Base-by-base conservation (phyloP, 495 filamentous ascomycete genomes). In the Niebla homalea region DNA sequence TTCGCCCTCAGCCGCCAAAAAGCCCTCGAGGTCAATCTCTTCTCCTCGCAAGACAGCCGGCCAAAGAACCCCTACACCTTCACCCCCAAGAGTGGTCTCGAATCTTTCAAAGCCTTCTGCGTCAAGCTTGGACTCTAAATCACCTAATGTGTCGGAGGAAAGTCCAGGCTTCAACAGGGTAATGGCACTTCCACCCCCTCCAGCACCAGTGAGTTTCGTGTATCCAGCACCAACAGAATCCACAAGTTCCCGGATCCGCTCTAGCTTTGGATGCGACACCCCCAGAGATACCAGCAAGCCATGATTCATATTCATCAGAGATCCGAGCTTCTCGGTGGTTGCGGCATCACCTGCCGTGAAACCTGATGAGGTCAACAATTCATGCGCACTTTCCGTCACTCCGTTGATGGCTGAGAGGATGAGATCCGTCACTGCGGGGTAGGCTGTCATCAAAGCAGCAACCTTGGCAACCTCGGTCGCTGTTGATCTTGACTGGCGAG, bases 171-270 rank as follows among this genome's bases (percentile, higher is more conserved):
- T 85, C 36, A 97, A 70, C 5, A 98, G 66, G 3, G 89, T 92
- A 57, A 98, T 96, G 1, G 89, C 88, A 64, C 92, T 95, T 1
- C 92, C 92, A 36, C 92, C 92, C 4, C 90, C 92, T 12, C 92
- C 92, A 5, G 89, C 92, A 49, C 92, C 92, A 1, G 92, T 98
- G 43, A 98, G 75, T 62, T 98, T 98, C 5, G 92, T 93, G 87
- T 88, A 96, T 29, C 92, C 92, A 48, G 94, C 83, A n/a, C 85
- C 82, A 29, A 85, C 74, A 51, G 85, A 78, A 56, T 96, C 90
- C 43, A 96, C 85, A 16, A 98, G 71, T 67, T 94, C 90, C 20
- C 92, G 76, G 56, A 98, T 84, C 5, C 90, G 81, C 65, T 98
- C 92, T 43, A 98, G 74, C 32, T 84, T 79, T 14, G 92, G 92